phyloP scores from a whole-genome alignment of 2,329 filamentous ascomycete species.

The Stemphylium vesicarium region DNA sequence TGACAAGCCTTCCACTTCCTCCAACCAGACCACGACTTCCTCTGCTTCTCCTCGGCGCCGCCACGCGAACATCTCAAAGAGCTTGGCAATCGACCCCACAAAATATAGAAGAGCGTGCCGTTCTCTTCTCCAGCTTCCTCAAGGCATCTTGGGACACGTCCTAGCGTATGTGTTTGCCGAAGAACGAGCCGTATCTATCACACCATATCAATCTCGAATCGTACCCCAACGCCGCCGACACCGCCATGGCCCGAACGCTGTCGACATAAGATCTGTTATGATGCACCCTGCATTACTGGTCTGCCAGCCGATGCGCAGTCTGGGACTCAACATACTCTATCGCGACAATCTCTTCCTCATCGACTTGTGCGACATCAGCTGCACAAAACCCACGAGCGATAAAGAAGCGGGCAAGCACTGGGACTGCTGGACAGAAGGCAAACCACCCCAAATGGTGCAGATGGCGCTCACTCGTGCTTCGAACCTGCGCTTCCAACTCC shows the following conservation, averaged over 20 bases:
- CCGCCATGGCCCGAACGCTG: slow-evolving; percentile 22
- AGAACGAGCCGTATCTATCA: slow-evolving; percentile 23
- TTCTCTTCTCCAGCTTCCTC: slow-evolving; percentile 20
- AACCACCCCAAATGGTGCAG: slow-evolving; percentile 25
- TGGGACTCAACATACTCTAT: slow-evolving; percentile 26
- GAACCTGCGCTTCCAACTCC: slow-evolving; percentile 30
- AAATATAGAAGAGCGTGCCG: neutral
- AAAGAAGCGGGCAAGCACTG: slow-evolving; percentile 23
- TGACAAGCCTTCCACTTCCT: slow-evolving; percentile 6
- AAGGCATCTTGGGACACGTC: slow-evolving; percentile 27
- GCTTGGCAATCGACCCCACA: neutral
- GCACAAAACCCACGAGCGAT: slow-evolving; percentile 12
- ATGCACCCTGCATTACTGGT: slow-evolving; percentile 11
- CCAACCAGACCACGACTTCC: slow-evolving; percentile 12
- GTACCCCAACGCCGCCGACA: slow-evolving; percentile 26
- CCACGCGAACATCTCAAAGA: neutral
- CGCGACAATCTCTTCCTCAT: slow-evolving; percentile 29
- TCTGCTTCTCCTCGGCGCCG: slow-evolving; percentile 12
- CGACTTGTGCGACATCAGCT: slow-evolving; percentile 28
- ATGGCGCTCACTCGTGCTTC: slow-evolving; percentile 23
- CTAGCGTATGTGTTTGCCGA: slow-evolving; percentile 26
- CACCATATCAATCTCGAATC: slow-evolving; percentile 12
- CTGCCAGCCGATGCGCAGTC: slow-evolving; percentile 1
- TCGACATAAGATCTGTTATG: slow-evolving; percentile 28
- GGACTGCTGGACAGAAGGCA: slow-evolving; percentile 27